Conservation (phyloP, 2,329 filamentous ascomycete species). For the Aspergillus ustus region DNA sequence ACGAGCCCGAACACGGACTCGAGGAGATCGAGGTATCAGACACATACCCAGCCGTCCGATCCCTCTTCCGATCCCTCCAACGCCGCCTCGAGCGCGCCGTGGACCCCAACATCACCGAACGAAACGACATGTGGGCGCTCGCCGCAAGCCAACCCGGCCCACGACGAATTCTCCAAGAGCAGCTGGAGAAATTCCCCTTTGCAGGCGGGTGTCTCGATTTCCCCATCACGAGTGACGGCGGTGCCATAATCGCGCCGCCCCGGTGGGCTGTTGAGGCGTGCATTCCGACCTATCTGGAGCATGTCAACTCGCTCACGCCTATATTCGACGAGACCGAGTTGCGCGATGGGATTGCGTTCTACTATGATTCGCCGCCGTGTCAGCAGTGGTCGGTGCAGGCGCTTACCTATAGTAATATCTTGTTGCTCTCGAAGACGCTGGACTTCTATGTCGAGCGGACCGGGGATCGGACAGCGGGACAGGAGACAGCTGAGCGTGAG, state of each 20-base stretch:
- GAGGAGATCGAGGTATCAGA: neutral
- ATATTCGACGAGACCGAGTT: neutral
- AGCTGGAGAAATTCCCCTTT: conserved; percentile 1
- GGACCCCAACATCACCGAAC: neutral
- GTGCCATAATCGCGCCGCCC: neutral
- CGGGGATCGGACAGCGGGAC: neutral
- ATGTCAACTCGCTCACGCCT: neutral
- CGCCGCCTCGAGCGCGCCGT: neutral
- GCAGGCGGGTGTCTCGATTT: neutral
- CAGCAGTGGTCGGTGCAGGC: neutral
- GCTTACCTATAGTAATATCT: neutral
- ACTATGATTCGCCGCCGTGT: neutral
- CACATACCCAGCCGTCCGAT: neutral
- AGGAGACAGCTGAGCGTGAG: neutral
- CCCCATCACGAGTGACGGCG: neutral
- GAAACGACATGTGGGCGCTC: neutral
- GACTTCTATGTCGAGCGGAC: neutral
- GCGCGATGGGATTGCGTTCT: neutral
- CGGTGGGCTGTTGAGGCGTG: neutral
- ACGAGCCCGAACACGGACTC: neutral
- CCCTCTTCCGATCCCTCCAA: neutral
- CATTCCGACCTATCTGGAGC: neutral
- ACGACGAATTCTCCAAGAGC: neutral
- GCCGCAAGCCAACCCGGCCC: neutral
- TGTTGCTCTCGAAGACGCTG: neutral